Percentiles rank a stretch among this genome's conserved stretches.
These are phyloP conservation scores for Metroxylon sagu DNA, from an alignment of 176 grass and related monocot species.

Conservation along the genomic window DNA sequence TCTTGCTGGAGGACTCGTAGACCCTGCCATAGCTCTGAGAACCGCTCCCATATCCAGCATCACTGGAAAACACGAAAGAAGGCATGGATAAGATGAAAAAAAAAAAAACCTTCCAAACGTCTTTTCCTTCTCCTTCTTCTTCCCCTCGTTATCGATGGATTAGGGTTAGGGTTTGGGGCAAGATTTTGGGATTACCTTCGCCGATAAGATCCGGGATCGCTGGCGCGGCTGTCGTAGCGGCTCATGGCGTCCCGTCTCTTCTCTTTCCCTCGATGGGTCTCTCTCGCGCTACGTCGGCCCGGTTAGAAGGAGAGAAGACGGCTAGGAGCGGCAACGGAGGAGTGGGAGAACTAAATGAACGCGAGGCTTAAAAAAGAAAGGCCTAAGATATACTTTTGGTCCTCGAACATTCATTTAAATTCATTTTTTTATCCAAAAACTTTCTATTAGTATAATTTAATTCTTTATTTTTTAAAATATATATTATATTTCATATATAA, in stretches of 20 bases:
- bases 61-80: slow-evolving; percentile 23
- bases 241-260: slow-evolving; percentile 32
- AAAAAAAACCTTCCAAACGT: not conserved
- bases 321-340: slow-evolving; percentile 30
- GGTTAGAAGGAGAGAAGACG: not conserved
- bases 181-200: slow-evolving; percentile 41
- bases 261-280: slow-evolving; percentile 25
- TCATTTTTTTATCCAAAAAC: too few species aligned
- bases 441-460: too few species aligned
- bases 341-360: slow-evolving; percentile 37
- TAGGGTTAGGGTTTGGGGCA: not conserved
- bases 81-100: not conserved
- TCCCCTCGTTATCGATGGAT: not conserved
- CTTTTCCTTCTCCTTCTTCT: not conserved
- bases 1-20: slow-evolving; percentile 34
- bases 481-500: too few species aligned
- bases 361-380: too few species aligned
- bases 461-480: too few species aligned
- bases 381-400: too few species aligned
- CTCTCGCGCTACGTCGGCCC: too few species aligned
- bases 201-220: slow-evolving; percentile 36
- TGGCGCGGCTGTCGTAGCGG: slow-evolving; percentile 76
- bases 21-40: slow-evolving; percentile 9
- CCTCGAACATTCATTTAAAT: too few species aligned
- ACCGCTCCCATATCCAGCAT: slow-evolving; percentile 27